phyloP scores from a whole-genome alignment of 345 rosid genomes.

The Theobroma cacao region DNA sequence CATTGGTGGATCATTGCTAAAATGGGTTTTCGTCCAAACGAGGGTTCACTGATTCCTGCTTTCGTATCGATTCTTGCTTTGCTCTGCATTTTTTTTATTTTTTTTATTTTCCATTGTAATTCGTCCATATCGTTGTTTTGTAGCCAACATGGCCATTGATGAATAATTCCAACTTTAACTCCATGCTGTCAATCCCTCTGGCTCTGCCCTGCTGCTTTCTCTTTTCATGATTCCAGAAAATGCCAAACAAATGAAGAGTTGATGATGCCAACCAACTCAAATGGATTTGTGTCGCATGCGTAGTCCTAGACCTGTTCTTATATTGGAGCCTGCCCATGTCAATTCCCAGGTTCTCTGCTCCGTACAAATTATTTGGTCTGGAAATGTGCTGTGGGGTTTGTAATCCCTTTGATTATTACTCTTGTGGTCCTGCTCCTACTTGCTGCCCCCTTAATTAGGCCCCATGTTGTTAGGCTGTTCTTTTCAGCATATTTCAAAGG shows the following conservation, averaged over 20 bases:
- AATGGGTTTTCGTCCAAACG: background rate
- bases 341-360: background rate
- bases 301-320: background rate
- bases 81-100: background rate
- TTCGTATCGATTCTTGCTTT: background rate
- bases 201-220: background rate
- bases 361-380: slow-evolving; percentile 3
- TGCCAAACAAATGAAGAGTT: slow-evolving; percentile 1
- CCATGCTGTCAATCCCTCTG: background rate
- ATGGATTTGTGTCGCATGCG: background rate
- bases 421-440: background rate
- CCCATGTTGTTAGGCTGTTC: background rate
- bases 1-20: background rate
- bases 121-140: background rate
- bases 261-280: background rate
- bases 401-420: background rate
- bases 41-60: background rate
- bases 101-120: background rate
- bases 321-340: background rate
- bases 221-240: background rate
- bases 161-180: slow-evolving; percentile 6
- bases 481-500: background rate
- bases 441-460: background rate
- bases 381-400: slow-evolving; percentile 8
- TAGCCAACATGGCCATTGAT: background rate